Percentiles rank a stretch among this genome's conserved stretches.
Evolutionary conservation across 1,284 basidiomycete genomes (phyloP).

Genomic region (Phellopilus nigrolimitatus): DNA sequence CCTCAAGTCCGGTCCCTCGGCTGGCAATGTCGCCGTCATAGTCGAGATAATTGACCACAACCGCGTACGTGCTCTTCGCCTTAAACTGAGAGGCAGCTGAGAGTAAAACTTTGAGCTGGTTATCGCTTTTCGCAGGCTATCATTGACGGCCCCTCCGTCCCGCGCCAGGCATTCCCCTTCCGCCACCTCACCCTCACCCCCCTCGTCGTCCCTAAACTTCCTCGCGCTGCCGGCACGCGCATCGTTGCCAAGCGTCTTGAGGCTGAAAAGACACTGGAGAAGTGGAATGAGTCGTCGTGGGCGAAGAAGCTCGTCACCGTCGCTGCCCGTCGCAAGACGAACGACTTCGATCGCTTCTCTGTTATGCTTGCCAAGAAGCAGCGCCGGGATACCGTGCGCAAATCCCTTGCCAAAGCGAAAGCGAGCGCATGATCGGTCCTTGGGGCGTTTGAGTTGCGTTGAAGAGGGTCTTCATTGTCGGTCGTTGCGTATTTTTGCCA

Average conservation of each 20-base stretch:
- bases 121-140: conserved; percentile 63
- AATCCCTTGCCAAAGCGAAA: conserved; percentile 47
- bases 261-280: conserved; percentile 69
- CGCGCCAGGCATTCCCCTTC: conserved; percentile 90
- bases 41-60: conserved; percentile 99
- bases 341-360: conserved; percentile 88
- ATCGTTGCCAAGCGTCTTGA: conserved; percentile 86
- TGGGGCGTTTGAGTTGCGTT: neutral
- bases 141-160: conserved; percentile 92
- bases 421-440: conserved; percentile 4
- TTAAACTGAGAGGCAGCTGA: neutral
- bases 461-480: neutral
- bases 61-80: conserved; percentile 78
- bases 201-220: conserved; percentile 78
- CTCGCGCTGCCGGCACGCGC: conserved; percentile 82
- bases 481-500: no score
- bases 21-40: conserved; percentile 92
- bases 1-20: conserved; percentile 82
- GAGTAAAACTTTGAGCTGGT: neutral
- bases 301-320: conserved; percentile 84
- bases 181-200: conserved; percentile 92
- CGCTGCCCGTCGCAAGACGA: conserved; percentile 71
- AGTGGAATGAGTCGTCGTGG: conserved; percentile 88
- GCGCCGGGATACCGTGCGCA: conserved; percentile 66
- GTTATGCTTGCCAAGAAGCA: conserved; percentile 76